phyloP scores from a whole-genome alignment of 129 eudicot species.

The Gnaphalium uliginosum region DNA sequence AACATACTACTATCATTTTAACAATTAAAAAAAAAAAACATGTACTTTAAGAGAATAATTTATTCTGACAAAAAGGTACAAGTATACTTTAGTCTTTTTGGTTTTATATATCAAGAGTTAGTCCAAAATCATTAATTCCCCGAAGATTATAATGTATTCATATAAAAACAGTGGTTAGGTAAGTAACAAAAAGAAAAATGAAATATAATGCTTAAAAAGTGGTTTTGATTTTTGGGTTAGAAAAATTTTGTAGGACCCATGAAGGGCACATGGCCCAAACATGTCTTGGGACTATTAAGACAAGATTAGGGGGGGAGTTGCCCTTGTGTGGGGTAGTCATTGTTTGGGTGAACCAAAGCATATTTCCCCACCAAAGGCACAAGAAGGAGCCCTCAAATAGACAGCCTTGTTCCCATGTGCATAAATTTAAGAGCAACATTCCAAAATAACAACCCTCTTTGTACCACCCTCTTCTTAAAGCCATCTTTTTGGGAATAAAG shows the following conservation, averaged over 20 bases:
- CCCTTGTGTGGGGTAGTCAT: constrained; percentile 51
- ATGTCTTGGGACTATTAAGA: constrained; percentile 63
- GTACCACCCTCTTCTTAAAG: constrained; percentile 37
- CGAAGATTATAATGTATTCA: neutral
- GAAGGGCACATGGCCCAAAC: constrained; percentile 64
- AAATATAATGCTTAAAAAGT: constrained; percentile 16
- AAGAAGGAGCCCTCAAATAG: constrained; percentile 49
- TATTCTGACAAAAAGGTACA: neutral
- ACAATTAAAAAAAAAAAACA: neutral
- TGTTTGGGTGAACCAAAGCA: constrained; percentile 51
- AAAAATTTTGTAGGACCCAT: constrained; percentile 55
- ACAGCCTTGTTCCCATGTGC: constrained; percentile 67
- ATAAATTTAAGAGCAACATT: constrained; percentile 63
- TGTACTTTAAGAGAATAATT: neutral
- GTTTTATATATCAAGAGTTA: neutral
- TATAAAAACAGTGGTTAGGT: constrained; percentile 6
- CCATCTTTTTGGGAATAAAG: constrained; percentile 53
- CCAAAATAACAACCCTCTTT: constrained; percentile 61
- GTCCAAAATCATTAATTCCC: neutral
- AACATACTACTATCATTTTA: no score
- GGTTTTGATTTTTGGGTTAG: constrained; percentile 37
- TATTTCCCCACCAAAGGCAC: constrained; percentile 55
- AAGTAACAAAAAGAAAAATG: constrained; percentile 1
- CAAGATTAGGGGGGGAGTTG: constrained; percentile 45
- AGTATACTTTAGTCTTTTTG: neutral